phyloP scores from a whole-genome alignment of 352 stramenopile species.

The Phytophthora meadii region DNA sequence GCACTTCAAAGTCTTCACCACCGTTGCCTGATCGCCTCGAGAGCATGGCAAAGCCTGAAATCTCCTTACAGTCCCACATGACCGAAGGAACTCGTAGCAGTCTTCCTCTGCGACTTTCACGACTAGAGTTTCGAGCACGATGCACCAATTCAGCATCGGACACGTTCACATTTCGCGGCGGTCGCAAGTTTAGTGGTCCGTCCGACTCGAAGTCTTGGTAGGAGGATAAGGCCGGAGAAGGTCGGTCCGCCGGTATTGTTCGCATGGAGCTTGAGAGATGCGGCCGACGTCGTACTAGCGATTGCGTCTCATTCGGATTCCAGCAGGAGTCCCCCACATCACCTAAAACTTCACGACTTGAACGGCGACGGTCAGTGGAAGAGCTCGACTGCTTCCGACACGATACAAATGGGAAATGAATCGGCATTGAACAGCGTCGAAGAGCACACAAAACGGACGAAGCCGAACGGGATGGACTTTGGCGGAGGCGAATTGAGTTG shows the following conservation, averaged over 20 bases:
- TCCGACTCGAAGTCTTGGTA: constrained; percentile 22
- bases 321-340: constrained; percentile 21
- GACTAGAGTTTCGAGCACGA: constrained; percentile 31
- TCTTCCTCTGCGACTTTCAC: constrained; percentile 23
- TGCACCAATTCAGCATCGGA: constrained; percentile 41
- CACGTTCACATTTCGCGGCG: constrained; percentile 34
- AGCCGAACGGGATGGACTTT: constrained; percentile 7
- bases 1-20: constrained; percentile 38
- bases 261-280: constrained; percentile 33
- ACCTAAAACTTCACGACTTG: constrained; percentile 14
- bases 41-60: constrained; percentile 37
- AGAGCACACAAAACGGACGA: constrained; percentile 3
- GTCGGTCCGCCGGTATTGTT: constrained; percentile 25
- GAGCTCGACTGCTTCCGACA: constrained; percentile 11
- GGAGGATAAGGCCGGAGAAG: constrained; percentile 24
- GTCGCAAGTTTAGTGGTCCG: not conserved
- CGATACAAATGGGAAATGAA: constrained; percentile 36
- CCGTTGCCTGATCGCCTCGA: constrained; percentile 22
- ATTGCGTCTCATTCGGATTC: constrained; percentile 5
- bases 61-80: constrained; percentile 45
- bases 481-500: constrained; percentile 30
- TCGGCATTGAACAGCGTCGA: constrained; percentile 22
- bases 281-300: constrained; percentile 4
- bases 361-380: not conserved
- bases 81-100: constrained; percentile 30